Evolutionary conservation across 805 yeast species (phyloP).

Genomic region (Cyberlindnera amylophila): DNA sequence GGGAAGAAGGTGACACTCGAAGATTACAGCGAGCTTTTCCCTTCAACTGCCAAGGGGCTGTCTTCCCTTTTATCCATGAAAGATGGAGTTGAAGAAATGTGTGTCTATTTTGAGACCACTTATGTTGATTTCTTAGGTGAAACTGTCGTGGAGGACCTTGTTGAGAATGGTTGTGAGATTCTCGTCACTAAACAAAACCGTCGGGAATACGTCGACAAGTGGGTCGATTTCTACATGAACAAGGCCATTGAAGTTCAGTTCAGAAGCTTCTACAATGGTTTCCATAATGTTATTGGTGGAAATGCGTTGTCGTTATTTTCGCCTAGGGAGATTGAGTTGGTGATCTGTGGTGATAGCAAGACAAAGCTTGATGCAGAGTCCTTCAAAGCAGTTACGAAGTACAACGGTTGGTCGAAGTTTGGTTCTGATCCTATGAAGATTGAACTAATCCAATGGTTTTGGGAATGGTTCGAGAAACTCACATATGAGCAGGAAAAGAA

Average conservation of each 20-base stretch:
- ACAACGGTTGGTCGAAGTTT: conserved; percentile 52
- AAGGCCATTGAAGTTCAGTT: conserved; percentile 52
- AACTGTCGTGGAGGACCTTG: conserved; percentile 43
- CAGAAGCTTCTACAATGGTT: conserved; percentile 63
- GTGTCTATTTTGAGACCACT: conserved; percentile 58
- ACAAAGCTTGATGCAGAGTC: conserved; percentile 59
- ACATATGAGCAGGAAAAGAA: conserved; percentile 49
- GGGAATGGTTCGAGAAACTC: conserved; percentile 66
- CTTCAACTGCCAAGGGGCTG: conserved; percentile 56
- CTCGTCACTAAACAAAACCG: conserved; percentile 59
- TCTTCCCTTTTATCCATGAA: conserved; percentile 41
- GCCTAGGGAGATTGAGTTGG: conserved; percentile 74
- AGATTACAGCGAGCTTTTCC: conserved; percentile 69
- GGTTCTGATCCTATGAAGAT: conserved; percentile 32
- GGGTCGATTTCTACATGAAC: conserved; percentile 58
- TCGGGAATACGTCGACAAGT: conserved; percentile 55
- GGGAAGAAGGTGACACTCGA: conserved; percentile 49
- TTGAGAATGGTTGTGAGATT: conserved; percentile 52
- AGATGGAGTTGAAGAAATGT: conserved; percentile 45
- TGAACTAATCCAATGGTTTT: conserved; percentile 72
- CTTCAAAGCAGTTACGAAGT: conserved; percentile 68
- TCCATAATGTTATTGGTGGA: conserved; percentile 71
- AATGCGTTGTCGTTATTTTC: conserved; percentile 76
- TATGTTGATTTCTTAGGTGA: conserved; percentile 48
- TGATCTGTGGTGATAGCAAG: conserved; percentile 75